A percentile compares a stretch with the other conserved stretches of the same genome.
Evolutionary conservation across 176 grass and related monocot genomes (phyloP).

Genomic region (Phoenix roebelenii): DNA sequence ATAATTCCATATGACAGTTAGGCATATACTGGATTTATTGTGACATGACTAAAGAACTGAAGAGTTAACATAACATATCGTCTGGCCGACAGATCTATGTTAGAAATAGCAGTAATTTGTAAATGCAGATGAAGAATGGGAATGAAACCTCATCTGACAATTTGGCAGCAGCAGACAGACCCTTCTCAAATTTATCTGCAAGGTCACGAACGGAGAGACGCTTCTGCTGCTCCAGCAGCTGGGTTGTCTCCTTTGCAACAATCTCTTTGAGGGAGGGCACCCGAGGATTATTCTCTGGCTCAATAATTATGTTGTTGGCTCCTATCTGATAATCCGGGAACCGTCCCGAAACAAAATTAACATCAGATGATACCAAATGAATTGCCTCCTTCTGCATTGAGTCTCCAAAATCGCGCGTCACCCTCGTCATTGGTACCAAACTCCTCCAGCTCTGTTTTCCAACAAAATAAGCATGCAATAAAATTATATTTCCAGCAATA

Average conservation of each 20-base stretch:
- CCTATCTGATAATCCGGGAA: conserved; percentile 66
- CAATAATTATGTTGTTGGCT: conserved; percentile 46
- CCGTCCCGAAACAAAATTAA: conserved; percentile 48
- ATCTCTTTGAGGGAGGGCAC: conserved; percentile 48
- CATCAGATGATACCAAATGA: conserved; percentile 34
- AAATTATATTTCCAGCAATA: too few species aligned
- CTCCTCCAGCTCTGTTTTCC: not conserved
- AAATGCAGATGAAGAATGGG: not conserved
- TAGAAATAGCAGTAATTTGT: too few species aligned
- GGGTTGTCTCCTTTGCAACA: conserved; percentile 55
- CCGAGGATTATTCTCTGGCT: conserved; percentile 37
- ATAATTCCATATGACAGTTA: too few species aligned
- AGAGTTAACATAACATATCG: too few species aligned
- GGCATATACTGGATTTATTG: too few species aligned
- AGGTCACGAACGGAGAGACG: conserved; percentile 80
- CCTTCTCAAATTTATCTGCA: conserved; percentile 86
- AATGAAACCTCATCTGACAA: conserved; percentile 62
- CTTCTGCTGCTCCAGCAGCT: conserved; percentile 47
- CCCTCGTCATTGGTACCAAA: conserved; percentile 19
- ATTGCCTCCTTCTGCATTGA: conserved; percentile 26
- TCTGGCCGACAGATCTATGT: too few species aligned
- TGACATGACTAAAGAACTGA: too few species aligned
- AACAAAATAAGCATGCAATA: too few species aligned
- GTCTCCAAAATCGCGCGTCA: conserved; percentile 33
- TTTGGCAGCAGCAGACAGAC: conserved; percentile 56